Evolutionary conservation across 129 eudicot genomes (phyloP).

Genomic region (Helichrysum umbraculigerum): DNA sequence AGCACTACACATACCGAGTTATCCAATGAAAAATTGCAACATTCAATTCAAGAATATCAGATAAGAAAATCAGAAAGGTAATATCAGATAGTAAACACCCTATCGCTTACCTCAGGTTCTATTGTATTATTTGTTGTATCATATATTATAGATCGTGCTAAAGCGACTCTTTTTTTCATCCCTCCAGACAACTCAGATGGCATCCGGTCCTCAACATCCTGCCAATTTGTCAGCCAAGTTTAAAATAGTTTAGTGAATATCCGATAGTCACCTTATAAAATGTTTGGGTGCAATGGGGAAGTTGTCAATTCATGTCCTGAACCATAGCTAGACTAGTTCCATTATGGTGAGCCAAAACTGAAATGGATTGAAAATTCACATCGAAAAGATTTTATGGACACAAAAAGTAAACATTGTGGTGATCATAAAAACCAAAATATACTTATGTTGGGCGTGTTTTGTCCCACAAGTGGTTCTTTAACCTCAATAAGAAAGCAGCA

Average conservation of each 20-base stretch:
- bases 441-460: neutral
- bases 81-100: slow-evolving; percentile 8
- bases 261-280: slow-evolving; percentile 7
- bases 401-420: neutral
- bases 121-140: slow-evolving; percentile 75
- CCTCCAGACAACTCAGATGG: slow-evolving; percentile 99
- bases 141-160: slow-evolving; percentile 86
- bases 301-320: neutral
- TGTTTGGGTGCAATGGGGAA: neutral
- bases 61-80: neutral
- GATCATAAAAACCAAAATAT: slow-evolving; percentile 7
- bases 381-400: neutral
- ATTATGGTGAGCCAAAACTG: neutral
- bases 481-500: slow-evolving; percentile 8
- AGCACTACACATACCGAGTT: neutral
- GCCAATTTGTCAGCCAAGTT: slow-evolving; percentile 28
- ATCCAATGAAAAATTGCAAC: neutral
- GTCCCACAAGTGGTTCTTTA: neutral
- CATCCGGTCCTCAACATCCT: slow-evolving; percentile 92
- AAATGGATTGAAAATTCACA: neutral
- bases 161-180: slow-evolving; percentile 96
- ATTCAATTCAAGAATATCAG: neutral
- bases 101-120: slow-evolving; percentile 85
- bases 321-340: neutral
- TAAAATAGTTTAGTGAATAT: neutral